Base-by-base conservation (phyloP, 108 stramenopile genomes). In the Skeletonema menzelii region DNA sequence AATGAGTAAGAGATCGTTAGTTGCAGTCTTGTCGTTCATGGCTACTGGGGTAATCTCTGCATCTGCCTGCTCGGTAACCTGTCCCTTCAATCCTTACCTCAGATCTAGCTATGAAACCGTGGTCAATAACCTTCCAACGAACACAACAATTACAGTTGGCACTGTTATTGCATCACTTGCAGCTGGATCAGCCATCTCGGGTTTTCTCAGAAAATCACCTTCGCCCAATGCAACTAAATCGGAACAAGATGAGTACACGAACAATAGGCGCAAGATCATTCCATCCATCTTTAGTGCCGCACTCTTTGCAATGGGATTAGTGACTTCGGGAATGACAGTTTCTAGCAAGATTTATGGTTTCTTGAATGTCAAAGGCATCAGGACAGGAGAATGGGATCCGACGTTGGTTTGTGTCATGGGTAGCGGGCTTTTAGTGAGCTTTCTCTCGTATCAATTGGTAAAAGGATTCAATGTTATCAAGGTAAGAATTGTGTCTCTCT, bases 341-440 rank as follows among this genome's bases (percentile, higher is more conserved):
- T 63, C 82, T 7, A 76, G 80, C 67, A 91, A 90, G 61, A 83
- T 96, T 19, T 56, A 78, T 49, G 88, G 82, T 15, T 96, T 96
- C 82, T 67, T 95, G 42, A 75, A 86, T 68, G 14, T 80, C 12
- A 63, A 72, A 30, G 87, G 80, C 0, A 3, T 20, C 49, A 40
- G 87, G 15, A 15, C 46, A 2, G 88, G 87, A 56, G 80, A 84
- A 8, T 97, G 85, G 83, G 94, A 95, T 78, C 89, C 93, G 3
- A 88, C 93, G 2, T 83, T 97, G 14, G 58, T 79, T n/a, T 66
- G 69, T 40, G 94, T 97, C 57, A 89, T 97, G 91, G 89, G 77
- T 15, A 90, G 87, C 19, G 92, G 88, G 15, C 32, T 89, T 24
- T 1, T 89, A 0, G 82, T 87, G 0, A 89, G 88, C 63, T 78